Conservation (phyloP, 371 early-diverging fungal genomes). For the Lichtheimia hyalospora region DNA sequence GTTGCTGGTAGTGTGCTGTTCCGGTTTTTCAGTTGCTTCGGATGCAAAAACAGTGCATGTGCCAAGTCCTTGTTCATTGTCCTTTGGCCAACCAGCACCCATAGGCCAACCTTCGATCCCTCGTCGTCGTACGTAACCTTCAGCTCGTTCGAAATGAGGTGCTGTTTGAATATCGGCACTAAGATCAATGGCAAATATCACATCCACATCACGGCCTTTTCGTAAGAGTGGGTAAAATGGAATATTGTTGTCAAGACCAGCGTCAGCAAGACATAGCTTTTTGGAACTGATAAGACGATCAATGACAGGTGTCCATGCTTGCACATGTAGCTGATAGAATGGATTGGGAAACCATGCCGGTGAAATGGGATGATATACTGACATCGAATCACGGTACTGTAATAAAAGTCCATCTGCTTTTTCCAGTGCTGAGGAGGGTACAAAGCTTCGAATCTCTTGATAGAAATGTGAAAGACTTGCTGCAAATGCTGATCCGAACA, state of each 20-base stretch:
- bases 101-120: constrained; percentile 56
- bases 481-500: constrained; percentile 68
- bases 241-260: constrained; percentile 77
- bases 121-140: constrained; percentile 52
- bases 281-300: constrained; percentile 25
- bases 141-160: constrained; percentile 68
- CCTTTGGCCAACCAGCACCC: constrained; percentile 45
- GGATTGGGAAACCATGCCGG: constrained; percentile 61
- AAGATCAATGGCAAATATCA: constrained; percentile 69
- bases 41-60: constrained; percentile 42
- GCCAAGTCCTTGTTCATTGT: constrained; percentile 18
- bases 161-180: constrained; percentile 69
- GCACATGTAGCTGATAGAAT: constrained; percentile 38
- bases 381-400: constrained; percentile 46
- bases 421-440: constrained; percentile 29
- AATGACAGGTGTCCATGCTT: constrained; percentile 9
- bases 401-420: constrained; percentile 40
- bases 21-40: constrained; percentile 21
- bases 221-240: constrained; percentile 72
- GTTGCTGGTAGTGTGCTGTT: neutral
- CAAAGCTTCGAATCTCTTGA: constrained; percentile 51
- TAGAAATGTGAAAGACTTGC: constrained; percentile 67
- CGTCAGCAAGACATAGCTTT: constrained; percentile 66
- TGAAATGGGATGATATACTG: constrained; percentile 52
- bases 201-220: constrained; percentile 65